These are phyloP conservation scores for Escovopsis weberi DNA, from an alignment of 2,329 filamentous ascomycete genomes.

Conservation along the genomic window DNA sequence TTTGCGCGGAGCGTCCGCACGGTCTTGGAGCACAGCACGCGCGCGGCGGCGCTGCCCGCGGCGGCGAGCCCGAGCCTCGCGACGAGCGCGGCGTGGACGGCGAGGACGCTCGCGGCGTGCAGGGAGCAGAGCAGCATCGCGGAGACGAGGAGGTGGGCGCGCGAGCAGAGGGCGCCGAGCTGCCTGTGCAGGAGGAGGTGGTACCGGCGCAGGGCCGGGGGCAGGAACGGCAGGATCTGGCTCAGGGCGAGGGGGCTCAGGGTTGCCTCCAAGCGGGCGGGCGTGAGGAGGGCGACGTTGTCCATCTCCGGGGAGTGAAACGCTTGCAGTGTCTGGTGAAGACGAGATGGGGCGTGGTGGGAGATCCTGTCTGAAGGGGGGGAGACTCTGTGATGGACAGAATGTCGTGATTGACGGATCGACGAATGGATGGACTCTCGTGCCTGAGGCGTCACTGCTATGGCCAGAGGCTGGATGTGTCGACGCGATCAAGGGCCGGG, in stretches of 20 bases:
- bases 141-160: slow-evolving; percentile 15
- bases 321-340: too few relatives aligned
- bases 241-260: too few relatives aligned
- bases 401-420: too few relatives aligned
- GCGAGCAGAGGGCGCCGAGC: slow-evolving; percentile 11
- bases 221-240: too few relatives aligned
- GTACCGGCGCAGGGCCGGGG: too few relatives aligned
- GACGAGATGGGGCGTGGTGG: too few relatives aligned
- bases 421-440: too few relatives aligned
- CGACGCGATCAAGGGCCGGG: too few relatives aligned
- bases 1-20: slow-evolving; percentile 27
- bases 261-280: slow-evolving; percentile 21
- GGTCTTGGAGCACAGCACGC: slow-evolving; percentile 24
- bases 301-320: slow-evolving; percentile 11
- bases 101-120: slow-evolving; percentile 13
- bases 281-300: slow-evolving; percentile 23
- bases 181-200: slow-evolving; percentile 7
- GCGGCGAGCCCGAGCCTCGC: slow-evolving; percentile 13
- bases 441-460: too few relatives aligned
- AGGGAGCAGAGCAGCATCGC: slow-evolving; percentile 10
- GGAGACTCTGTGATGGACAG: too few relatives aligned
- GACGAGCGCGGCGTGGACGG: slow-evolving; percentile 13
- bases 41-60: slow-evolving; percentile 13
- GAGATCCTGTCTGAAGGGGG: too few relatives aligned
- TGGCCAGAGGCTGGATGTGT: too few relatives aligned